Conservation (phyloP, 2,329 filamentous ascomycete genomes). For the Aspergillus quadrilineatus region DNA sequence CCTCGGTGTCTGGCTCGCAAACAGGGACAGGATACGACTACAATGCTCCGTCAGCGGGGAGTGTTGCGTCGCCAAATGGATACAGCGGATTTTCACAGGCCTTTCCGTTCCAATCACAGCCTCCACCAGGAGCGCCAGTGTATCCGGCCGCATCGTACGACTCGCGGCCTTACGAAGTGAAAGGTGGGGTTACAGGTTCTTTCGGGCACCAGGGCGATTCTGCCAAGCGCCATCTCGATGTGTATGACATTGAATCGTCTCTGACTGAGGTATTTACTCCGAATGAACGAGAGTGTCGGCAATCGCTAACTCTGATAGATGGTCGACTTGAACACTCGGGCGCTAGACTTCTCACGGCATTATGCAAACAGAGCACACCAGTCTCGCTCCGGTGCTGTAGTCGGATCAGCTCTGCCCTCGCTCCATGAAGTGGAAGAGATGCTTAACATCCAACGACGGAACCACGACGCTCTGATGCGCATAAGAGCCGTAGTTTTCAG, state of each 20-base stretch:
- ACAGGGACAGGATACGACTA: slow-evolving; percentile 39
- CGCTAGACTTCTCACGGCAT: slow-evolving; percentile 46
- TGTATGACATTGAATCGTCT: slow-evolving; percentile 58
- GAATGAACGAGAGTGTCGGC: neutral
- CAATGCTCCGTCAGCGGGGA: slow-evolving; percentile 37
- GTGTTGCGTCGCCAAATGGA: slow-evolving; percentile 41
- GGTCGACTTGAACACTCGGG: slow-evolving; percentile 44
- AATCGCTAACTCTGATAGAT: slow-evolving; percentile 37
- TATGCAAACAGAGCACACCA: slow-evolving; percentile 46
- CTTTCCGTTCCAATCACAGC: slow-evolving; percentile 35
- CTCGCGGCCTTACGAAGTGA: slow-evolving; percentile 36
- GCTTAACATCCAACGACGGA: slow-evolving; percentile 45
- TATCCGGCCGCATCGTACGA: slow-evolving; percentile 36
- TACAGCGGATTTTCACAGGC: slow-evolving; percentile 33
- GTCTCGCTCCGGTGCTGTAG: slow-evolving; percentile 43
- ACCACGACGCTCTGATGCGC: slow-evolving; percentile 53
- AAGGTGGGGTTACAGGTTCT: slow-evolving; percentile 29
- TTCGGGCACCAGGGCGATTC: slow-evolving; percentile 41
- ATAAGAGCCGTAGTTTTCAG: slow-evolving; percentile 61
- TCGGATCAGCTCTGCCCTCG: slow-evolving; percentile 42
- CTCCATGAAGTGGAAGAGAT: slow-evolving; percentile 49
- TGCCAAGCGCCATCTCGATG: slow-evolving; percentile 64
- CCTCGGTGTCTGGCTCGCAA: slow-evolving; percentile 40
- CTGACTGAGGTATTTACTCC: slow-evolving; percentile 47
- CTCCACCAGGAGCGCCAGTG: slow-evolving; percentile 29